phyloP scores from a whole-genome alignment of 768 basidiomycete genomes.

The Serendipita sp. region DNA sequence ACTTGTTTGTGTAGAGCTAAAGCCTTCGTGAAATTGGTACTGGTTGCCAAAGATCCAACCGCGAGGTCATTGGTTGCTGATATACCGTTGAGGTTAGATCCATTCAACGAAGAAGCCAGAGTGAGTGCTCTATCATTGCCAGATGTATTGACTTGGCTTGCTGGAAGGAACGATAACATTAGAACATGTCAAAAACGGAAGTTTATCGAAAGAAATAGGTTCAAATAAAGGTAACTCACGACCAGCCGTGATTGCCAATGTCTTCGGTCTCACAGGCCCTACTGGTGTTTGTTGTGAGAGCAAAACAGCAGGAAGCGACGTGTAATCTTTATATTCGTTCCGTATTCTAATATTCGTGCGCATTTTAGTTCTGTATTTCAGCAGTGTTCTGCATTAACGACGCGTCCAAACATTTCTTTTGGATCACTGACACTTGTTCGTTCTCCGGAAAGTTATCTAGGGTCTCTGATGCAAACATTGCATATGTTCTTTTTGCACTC shows the following conservation, averaged over 20 bases:
- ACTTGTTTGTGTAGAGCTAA: constrained; percentile 86
- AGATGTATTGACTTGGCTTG: constrained; percentile 29
- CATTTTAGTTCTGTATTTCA: constrained; percentile 37
- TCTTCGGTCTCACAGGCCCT: constrained; percentile 59
- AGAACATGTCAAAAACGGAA: constrained; percentile 18
- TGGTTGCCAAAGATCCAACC: constrained; percentile 53
- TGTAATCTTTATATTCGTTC: constrained; percentile 78
- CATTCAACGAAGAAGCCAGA: constrained; percentile 30
- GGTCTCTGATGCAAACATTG: constrained; percentile 47
- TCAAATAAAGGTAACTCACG: constrained; percentile 25
- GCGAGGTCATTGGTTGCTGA: constrained; percentile 30
- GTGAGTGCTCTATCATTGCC: constrained; percentile 40
- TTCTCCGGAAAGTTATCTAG: constrained; percentile 48
- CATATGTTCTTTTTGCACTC: constrained; percentile 55
- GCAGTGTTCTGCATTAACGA: neutral
- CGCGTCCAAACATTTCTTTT: neutral
- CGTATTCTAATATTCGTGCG: constrained; percentile 71
- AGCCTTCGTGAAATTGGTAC: constrained; percentile 63
- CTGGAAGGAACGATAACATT: constrained; percentile 14
- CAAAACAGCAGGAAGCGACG: constrained; percentile 65
- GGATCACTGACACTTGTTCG: constrained; percentile 40
- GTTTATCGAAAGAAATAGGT: constrained; percentile 9
- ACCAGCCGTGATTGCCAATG: constrained; percentile 50
- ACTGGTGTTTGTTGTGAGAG: constrained; percentile 66
- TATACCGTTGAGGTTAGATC: constrained; percentile 17